Evolutionary conservation across 2,329 filamentous ascomycete genomes (phyloP).

Genomic region (Paraconiothyrium brasiliense): DNA sequence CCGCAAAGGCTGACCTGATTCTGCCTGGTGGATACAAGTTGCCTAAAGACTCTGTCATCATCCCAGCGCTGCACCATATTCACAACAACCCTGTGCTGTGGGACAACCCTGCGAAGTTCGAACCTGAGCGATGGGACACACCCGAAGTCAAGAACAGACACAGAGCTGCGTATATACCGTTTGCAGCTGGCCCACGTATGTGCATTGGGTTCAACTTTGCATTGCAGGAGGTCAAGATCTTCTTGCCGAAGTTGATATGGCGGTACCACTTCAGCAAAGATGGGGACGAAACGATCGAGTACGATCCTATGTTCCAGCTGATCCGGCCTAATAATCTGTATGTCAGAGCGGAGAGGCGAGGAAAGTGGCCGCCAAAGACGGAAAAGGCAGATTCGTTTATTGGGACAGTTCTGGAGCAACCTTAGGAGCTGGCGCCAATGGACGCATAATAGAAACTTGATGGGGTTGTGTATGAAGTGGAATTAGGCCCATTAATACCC

Average conservation of each 20-base stretch:
- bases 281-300: slow-evolving; percentile 63
- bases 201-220: slow-evolving; percentile 74
- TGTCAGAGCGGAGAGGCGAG: slow-evolving; percentile 59
- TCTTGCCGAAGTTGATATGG: slow-evolving; percentile 66
- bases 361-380: slow-evolving; percentile 57
- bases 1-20: slow-evolving; percentile 64
- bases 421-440: background rate
- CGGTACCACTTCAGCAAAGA: slow-evolving; percentile 66
- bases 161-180: slow-evolving; percentile 65
- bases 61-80: slow-evolving; percentile 59
- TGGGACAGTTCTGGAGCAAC: background rate
- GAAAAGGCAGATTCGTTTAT: slow-evolving; percentile 17
- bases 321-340: slow-evolving; percentile 66
- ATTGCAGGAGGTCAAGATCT: slow-evolving; percentile 68
- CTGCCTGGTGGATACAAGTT: slow-evolving; percentile 68
- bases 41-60: slow-evolving; percentile 62
- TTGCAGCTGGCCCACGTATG: slow-evolving; percentile 65
- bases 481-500: background rate
- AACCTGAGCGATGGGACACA: slow-evolving; percentile 69
- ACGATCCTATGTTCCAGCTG: slow-evolving; percentile 68
- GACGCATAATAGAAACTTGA: background rate
- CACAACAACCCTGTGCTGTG: slow-evolving; percentile 65
- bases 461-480: background rate
- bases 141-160: slow-evolving; percentile 54
- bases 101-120: slow-evolving; percentile 66